phyloP scores from a whole-genome alignment of 176 grass and related monocot genomes.

The Oryza punctata region DNA sequence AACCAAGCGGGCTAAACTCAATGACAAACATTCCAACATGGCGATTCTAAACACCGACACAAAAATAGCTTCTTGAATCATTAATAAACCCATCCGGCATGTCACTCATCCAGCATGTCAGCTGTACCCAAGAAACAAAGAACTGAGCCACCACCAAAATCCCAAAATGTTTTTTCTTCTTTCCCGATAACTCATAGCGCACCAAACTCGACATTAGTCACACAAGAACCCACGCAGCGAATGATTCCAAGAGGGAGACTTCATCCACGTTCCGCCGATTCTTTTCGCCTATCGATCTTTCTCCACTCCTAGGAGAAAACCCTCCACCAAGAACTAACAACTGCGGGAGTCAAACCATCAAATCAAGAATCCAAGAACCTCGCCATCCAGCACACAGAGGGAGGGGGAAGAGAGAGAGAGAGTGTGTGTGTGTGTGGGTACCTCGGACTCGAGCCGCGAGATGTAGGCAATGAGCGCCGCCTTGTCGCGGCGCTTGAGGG shows the following conservation, averaged over 20 bases:
- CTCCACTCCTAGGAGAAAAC: neutral
- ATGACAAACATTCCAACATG: neutral
- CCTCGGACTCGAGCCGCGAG: conserved; percentile 75
- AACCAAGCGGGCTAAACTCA: neutral
- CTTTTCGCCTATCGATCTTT: neutral
- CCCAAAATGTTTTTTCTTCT: neutral
- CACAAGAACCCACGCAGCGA: neutral
- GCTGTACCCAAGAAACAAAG: neutral
- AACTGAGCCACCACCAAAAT: neutral
- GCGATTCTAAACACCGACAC: neutral
- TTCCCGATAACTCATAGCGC: neutral
- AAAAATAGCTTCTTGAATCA: neutral
- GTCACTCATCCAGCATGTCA: neutral
- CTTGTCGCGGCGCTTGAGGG: conserved; percentile 76
- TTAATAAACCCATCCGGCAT: neutral
- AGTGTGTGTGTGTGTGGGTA: neutral
- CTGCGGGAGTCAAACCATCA: neutral
- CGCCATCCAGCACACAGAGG: neutral
- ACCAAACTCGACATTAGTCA: neutral
- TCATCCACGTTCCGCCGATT: neutral
- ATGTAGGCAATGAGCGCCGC: conserved; percentile 72
- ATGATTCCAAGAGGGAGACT: neutral
- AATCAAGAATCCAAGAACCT: conserved; percentile 21
- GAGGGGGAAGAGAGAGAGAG: rapidly evolving
- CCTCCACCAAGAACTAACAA: neutral